Base-by-base conservation (phyloP, 371 early-diverging fungal species). In the Massospora cicadina region DNA sequence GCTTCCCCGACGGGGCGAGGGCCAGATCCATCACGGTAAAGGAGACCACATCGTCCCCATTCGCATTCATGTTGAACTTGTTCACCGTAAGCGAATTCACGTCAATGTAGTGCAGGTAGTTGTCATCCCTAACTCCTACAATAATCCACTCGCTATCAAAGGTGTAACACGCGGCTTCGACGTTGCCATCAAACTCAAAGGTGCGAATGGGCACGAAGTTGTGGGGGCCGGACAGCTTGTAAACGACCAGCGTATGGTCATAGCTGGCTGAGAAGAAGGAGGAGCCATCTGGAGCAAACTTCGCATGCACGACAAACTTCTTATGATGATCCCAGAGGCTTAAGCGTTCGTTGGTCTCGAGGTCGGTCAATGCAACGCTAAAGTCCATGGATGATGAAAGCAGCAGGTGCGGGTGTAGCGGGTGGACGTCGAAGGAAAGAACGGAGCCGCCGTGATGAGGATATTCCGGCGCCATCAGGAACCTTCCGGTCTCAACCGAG, bases 1-100 rank as follows among this genome's bases (percentile, higher is more conserved):
- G 76, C 28, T 69, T 71, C 2, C 81, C 81, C 27, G 71, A 60
- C 57, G 73, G 84, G 2, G 74, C 78, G 0, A 73, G 71, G 0
- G 79, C 72, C 30, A 90, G 66, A 68, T 82, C 80, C 75, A 83
- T 76, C 17, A 88, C 82, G 0, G 86, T 85, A 68, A 89, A 90
- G 0, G 87, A 86, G 10, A 90, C 83, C 87, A 88, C 87, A 66
- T 83, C 79, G 68, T 90, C 91, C 24, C 80, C 81, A 71, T 85
- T 86, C 53, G 76, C 69, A 68, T 90, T 90, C 84, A 89, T 82
- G 65, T 87, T 88, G 65, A 75, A 75, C 32, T 68, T 71, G 43
- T 69, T 68, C 43, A 65, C 70, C 33, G 57, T 68, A 62, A 75
- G 75, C 43, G 67, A 71, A 28, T 33, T 59, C 2, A 86, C 64